Evolutionary conservation across 2,329 filamentous ascomycete species (phyloP), one percentile per base, ranked within the genome.

Genomic region (Fusarium tricinctum): DNA sequence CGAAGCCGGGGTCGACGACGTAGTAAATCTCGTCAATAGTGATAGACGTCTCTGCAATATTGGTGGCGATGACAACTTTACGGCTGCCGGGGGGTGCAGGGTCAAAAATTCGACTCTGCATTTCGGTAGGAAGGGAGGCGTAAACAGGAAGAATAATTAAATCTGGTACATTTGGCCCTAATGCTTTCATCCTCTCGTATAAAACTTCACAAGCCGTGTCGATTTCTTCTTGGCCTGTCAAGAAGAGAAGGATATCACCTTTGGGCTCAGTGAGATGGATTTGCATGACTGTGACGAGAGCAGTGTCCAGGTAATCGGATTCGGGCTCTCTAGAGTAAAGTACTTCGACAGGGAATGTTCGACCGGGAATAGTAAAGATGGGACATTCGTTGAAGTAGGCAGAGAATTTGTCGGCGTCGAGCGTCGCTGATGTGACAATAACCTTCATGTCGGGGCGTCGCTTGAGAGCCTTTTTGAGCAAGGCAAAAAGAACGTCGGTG

Each of bases 21-120:
- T 97, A 98, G 81, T 95, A 97, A 70, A 99, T 97, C 48, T 95
- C 92, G 76, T 99, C 96, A 69, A 99, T 98, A 0, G 96, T 99
- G 75, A 99, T 96, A 55, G 93, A 97, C 0, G 96, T 99, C 77
- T 99, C 96, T 1, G 96, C 96, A 75, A 99, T 99, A 73, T 99
- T 99, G 35, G 96, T 99, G 3, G 96, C 96, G 76, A 99, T 97
- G 61, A 99, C 93, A 3, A 98, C 94, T 79, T 99, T 99, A 57
- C 96, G 88, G 54, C 88, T 89, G 17, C 95, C 95, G 1, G 90
- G 85, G 0, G 95, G 93, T 1, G 96, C 92, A 3, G 95, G 94
- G 30, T 99, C 96, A 76, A 99, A 99, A 66, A 99, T 97, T 58
- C 88, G 88, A 73, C 91, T 96, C 76, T 97, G 95, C 84, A 97